phyloP scores from a whole-genome alignment of 495 filamentous ascomycete species.

The Terfezia boudieri region DNA sequence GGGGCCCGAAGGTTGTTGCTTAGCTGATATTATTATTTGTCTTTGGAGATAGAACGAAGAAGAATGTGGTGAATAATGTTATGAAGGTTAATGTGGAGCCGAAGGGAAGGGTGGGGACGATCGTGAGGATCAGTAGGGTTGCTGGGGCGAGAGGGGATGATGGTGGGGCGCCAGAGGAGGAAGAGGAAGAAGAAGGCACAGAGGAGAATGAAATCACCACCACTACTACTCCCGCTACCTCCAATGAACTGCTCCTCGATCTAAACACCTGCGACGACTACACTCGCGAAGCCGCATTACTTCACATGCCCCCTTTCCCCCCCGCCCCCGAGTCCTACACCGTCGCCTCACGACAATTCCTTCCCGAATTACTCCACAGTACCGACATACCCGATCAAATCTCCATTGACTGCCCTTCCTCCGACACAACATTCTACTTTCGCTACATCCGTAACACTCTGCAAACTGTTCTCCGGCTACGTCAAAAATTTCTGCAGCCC shows the following conservation, averaged over 20 bases:
- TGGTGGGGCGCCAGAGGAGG: background rate
- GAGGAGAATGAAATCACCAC: no score
- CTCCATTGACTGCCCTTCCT: no score
- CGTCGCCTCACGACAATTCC: no score
- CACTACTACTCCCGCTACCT: no score
- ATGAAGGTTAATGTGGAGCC: background rate
- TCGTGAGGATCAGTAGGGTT: background rate
- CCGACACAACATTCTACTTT: background rate
- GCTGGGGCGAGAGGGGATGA: background rate
- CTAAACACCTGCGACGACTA: no score
- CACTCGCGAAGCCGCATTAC: no score
- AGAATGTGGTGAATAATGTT: background rate
- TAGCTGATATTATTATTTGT: background rate
- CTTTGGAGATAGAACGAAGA: background rate
- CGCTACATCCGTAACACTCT: background rate
- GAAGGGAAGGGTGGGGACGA: background rate
- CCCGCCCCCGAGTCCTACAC: no score
- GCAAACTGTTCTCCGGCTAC: background rate
- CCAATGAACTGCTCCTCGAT: no score
- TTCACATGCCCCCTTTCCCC: no score
- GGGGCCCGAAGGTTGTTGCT: background rate
- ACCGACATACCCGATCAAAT: no score
- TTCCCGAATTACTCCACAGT: no score
- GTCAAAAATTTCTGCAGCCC: background rate
- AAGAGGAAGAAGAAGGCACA: no score